Evolutionary conservation across 23 red algal species (phyloP).

Genomic region (Pyropia yezoensis): DNA sequence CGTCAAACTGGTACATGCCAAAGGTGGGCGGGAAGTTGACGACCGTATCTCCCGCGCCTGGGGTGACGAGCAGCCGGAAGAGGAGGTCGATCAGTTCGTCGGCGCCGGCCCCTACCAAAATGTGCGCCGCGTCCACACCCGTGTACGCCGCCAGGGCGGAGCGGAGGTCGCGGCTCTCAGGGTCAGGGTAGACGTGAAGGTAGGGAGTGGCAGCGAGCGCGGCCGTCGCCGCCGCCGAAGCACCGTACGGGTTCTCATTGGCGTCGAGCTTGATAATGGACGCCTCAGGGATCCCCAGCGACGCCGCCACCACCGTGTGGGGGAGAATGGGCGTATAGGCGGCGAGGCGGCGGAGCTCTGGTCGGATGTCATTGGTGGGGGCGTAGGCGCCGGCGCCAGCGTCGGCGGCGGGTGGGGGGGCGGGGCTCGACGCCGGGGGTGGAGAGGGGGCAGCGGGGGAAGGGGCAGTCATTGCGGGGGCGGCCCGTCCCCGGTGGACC

Average conservation of each 20-base stretch:
- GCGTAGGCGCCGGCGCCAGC: not conserved
- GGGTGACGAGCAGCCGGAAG: conserved; percentile 76
- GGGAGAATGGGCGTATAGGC: conserved; percentile 94
- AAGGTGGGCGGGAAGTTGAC: conserved; percentile 95
- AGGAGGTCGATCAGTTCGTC: conserved; percentile 97
- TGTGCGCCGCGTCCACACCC: conserved; percentile 36
- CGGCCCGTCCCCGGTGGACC: too few relatives aligned
- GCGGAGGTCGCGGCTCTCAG: conserved; percentile 56
- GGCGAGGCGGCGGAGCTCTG: conserved; percentile 44
- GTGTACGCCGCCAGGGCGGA: conserved; percentile 71
- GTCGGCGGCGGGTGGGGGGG: not conserved
- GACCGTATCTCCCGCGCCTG: conserved; percentile 41
- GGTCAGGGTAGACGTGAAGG: conserved; percentile 96
- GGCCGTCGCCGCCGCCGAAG: conserved; percentile 38
- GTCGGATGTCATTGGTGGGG: conserved; percentile 32
- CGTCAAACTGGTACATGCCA: conserved; percentile 99
- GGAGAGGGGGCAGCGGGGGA: too few relatives aligned
- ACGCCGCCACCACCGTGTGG: conserved; percentile 73
- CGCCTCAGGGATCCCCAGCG: conserved; percentile 37
- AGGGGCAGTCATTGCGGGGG: too few relatives aligned
- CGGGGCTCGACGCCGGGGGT: too few relatives aligned
- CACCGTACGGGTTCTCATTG: conserved; percentile 97
- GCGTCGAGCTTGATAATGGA: conserved; percentile 98
- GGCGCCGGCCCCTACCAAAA: conserved; percentile 82
- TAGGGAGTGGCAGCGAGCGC: conserved; percentile 55